phyloP scores from a whole-genome alignment of 169 alveolate genomes.

The Plasmodium cynomolgi region DNA sequence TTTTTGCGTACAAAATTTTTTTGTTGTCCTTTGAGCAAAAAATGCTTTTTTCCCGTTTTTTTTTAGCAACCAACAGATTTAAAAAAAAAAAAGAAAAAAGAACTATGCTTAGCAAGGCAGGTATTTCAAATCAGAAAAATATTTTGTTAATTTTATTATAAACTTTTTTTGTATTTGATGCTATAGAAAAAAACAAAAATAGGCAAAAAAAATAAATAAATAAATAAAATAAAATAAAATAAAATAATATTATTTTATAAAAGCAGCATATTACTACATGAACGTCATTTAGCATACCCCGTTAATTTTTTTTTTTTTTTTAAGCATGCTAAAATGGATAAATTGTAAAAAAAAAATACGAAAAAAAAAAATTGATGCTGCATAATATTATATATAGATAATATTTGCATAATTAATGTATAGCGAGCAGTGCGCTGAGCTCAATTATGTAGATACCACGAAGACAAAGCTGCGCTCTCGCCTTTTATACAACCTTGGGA shows the following conservation, averaged over 20 bases:
- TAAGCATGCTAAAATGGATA: not conserved
- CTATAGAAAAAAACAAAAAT: not conserved
- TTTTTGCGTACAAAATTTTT: not conserved
- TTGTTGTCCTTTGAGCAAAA: not conserved
- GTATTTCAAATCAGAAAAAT: not conserved
- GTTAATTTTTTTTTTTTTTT: not conserved
- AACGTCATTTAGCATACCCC: not conserved
- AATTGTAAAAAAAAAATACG: not conserved
- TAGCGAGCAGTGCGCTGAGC: not conserved
- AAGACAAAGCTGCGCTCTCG: not conserved
- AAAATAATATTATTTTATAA: not conserved
- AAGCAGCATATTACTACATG: not conserved
- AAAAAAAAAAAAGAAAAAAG: not conserved
- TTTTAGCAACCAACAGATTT: not conserved
- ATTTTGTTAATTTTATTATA: not conserved
- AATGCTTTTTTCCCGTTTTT: not conserved
- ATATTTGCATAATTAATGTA: not conserved
- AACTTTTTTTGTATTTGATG: not conserved
- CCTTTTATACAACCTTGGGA: not conserved
- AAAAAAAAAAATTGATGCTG: not conserved
- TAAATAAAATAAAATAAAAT: not conserved
- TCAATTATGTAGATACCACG: not conserved
- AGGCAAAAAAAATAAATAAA: not conserved
- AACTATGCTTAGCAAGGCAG: not conserved
- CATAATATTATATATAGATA: not conserved